Base-by-base conservation (phyloP, 108 stramenopile genomes). In the Nannochloropsis gaditana region DNA sequence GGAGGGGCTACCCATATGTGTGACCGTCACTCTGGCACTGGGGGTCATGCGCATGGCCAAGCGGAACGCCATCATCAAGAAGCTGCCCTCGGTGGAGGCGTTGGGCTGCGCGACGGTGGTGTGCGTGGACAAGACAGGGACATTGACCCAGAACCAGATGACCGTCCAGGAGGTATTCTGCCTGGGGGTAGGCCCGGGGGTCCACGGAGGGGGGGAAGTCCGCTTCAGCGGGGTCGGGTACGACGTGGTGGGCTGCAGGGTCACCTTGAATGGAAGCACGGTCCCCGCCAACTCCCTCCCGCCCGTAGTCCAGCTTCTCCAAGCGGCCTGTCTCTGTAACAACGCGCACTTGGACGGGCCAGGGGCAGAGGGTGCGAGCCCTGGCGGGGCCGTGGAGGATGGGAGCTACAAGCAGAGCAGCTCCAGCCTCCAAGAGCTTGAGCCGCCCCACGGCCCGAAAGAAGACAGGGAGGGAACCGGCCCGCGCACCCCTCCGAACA, bases 51-150 rank as follows among this genome's bases (percentile, higher is more conserved):
- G 96, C n/a, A 96, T 99, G 95, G 95, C 98, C 9, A 92, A 94
- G 88, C 91, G 90, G 19, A 93, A 95, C 82, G 97, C 96, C 2
- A 96, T 99, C 84, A 93, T 98, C 50, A 96, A 96, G 84, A 93
- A 96, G 82, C 89, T 99, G 15, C 93, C 97, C 8, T 95, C 96
- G 0, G 95, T 98, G 19, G 97, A 98, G 91, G 93, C 96, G 1
- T 88, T 98, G 59, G 97, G 98, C 8, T 97, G 96, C 87, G 92
- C 95, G 1, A 95, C 95, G 1, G 94, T 96, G 1, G 89, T 99
- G 42, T 94, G 94, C 42, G 93, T 93, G 1, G 98, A 99, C 91
- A 99, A 99, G 91, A 99, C 98, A 1, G 98, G 98, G 3, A 98
- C 97, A 5, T 90, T 99, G 80, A 99, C 98, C 15, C 93, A 94